Base-by-base conservation (phyloP, 495 filamentous ascomycete genomes). In the Endocarpon pusillum region DNA sequence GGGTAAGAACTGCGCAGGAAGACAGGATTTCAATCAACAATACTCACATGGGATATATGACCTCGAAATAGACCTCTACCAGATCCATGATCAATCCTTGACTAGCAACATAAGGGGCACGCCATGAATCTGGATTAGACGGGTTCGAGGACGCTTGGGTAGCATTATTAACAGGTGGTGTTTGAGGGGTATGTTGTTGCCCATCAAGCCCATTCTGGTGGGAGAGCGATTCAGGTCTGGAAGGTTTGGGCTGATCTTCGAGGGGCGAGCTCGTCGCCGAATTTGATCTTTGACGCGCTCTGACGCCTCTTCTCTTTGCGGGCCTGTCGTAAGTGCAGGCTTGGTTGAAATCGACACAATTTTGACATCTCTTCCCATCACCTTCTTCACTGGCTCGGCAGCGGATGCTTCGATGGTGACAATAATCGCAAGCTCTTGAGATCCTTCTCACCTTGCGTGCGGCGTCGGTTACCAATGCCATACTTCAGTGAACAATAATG, bases 271-370 rank as follows among this genome's bases (percentile, higher is more conserved):
- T n/a, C n/a, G n/a, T n/a, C n/a, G n/a, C n/a, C n/a, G n/a, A n/a
- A n/a, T n/a, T n/a, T n/a, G n/a, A n/a, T n/a, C n/a, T n/a, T n/a
- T n/a, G n/a, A n/a, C n/a, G n/a, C n/a, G n/a, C n/a, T n/a, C n/a
- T 52, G 29, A 52, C 47, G 26, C 80, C 80, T 36, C 80, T 66
- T 8, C 80, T 64, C 42, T 74, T 73, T 48, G 71, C 77, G 18
- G 72, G 71, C 35, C 80, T 57, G 30, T 73, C 58, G 46, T 75
- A 81, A 30, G 78, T 84, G 49, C 80, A 86, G 19, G 76, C 69
- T 16, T 84, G 77, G 28, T 75, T 63, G 24, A 86, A 67, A 21
- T 72, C 67, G 14, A 57, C 58, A 44, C 80, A 86, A 34, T 52
- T 52, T 25, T 52, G 44, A 31, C 49, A 52, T 10, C 49, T 39